These are phyloP conservation scores for Ophiocordyceps camponoti-leonardi DNA, from an alignment of 2,329 filamentous ascomycete genomes.

Conservation along the genomic window DNA sequence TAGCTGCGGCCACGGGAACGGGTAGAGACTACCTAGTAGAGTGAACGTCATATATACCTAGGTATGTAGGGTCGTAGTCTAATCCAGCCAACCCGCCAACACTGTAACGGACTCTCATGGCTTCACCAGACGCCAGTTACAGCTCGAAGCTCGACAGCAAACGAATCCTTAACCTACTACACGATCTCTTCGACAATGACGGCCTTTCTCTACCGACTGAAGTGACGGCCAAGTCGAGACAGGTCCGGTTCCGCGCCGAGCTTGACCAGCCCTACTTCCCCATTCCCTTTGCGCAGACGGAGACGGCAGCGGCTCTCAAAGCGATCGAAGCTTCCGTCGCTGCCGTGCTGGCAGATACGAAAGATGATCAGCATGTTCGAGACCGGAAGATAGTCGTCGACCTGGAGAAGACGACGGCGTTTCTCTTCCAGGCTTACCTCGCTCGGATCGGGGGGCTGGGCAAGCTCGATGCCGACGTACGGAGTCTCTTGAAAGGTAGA, in stretches of 20 bases:
- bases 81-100: too few species aligned
- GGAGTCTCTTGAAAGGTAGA: conserved; percentile 1
- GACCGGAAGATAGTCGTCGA: conserved; percentile 12
- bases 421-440: conserved; percentile 21
- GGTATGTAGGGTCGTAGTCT: too few species aligned
- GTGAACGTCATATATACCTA: too few species aligned
- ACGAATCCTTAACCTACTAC: conserved; percentile 9
- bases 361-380: conserved; percentile 2
- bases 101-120: not conserved
- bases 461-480: conserved; percentile 17
- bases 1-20: too few species aligned
- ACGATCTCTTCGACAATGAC: conserved; percentile 9
- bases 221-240: conserved; percentile 5
- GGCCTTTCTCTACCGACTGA: conserved; percentile 12
- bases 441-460: conserved; percentile 19
- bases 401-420: conserved; percentile 22
- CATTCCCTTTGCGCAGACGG: conserved; percentile 29
- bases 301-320: conserved; percentile 24
- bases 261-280: conserved; percentile 25
- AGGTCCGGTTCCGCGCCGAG: conserved; percentile 15
- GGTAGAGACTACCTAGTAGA: too few species aligned
- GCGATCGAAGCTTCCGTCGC: conserved; percentile 21
- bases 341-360: conserved; percentile 12
- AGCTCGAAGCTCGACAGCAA: conserved; percentile 10
- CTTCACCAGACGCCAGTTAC: conserved; percentile 2